Conservation (phyloP, 345 rosid genomes). For the Diplotaxis tenuifolia region DNA sequence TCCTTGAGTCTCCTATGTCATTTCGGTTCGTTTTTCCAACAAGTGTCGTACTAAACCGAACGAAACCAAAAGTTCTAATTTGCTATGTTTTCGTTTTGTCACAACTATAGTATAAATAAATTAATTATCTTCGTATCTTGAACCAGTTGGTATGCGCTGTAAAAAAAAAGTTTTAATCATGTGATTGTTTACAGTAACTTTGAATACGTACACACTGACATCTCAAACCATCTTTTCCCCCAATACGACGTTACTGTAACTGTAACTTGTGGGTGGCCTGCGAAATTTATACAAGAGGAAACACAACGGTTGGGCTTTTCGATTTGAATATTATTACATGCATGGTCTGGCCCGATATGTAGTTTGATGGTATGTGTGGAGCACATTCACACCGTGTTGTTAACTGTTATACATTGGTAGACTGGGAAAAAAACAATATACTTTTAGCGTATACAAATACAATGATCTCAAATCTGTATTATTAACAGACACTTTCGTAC, state of each 20-base stretch:
- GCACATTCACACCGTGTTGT: background rate
- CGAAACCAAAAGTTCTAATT: background rate
- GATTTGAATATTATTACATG: background rate
- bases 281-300: background rate
- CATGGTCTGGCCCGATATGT: background rate
- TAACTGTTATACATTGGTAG: background rate
- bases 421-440: background rate
- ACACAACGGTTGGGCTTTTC: background rate
- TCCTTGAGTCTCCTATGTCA: slow-evolving; percentile 9
- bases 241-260: too few relatives aligned
- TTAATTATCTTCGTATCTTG: background rate
- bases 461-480: background rate
- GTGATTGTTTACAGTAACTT: slow-evolving; percentile 5
- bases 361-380: slow-evolving; percentile 1
- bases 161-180: background rate
- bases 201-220: background rate
- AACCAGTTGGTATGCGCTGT: background rate
- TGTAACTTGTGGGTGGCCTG: too few relatives aligned
- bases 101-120: background rate
- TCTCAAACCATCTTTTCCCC: too few relatives aligned
- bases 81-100: slow-evolving; percentile 9
- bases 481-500: background rate
- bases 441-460: background rate
- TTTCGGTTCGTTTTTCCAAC: background rate
- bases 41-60: slow-evolving; percentile 10